phyloP scores from a whole-genome alignment of 1,284 basidiomycete species.

The Afroboletus lepidellus region DNA sequence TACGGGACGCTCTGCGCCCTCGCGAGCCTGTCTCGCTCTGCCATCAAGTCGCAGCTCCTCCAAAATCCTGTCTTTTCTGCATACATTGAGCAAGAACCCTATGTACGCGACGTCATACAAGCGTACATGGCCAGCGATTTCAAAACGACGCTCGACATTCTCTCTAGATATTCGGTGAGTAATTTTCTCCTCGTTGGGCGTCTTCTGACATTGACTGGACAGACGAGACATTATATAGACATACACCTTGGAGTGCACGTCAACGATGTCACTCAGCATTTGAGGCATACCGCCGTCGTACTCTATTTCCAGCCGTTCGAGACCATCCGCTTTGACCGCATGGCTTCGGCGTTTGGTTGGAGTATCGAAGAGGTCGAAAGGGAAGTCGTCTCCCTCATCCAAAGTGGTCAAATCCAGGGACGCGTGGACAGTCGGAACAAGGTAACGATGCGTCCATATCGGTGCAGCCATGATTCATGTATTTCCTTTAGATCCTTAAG shows the following conservation, averaged over 20 bases:
- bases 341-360: conserved; percentile 85
- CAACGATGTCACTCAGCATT: conserved; percentile 52
- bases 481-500: conserved; percentile 57
- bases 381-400: conserved; percentile 72
- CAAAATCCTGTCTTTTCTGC: conserved; percentile 69
- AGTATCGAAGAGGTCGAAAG: conserved; percentile 63
- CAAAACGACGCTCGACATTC: conserved; percentile 71
- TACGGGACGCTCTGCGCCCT: conserved; percentile 82
- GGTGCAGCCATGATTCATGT: neutral
- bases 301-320: conserved; percentile 85
- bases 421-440: conserved; percentile 81
- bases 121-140: conserved; percentile 83
- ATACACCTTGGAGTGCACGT: conserved; percentile 72
- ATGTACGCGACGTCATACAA: conserved; percentile 78
- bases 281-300: conserved; percentile 73
- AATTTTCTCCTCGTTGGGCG: neutral
- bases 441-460: conserved; percentile 37
- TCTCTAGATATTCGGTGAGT: conserved; percentile 71
- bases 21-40: conserved; percentile 65
- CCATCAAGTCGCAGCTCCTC: conserved; percentile 68
- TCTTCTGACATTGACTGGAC: conserved; percentile 1
- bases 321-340: conserved; percentile 74
- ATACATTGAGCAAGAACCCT: conserved; percentile 85
- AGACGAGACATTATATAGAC: conserved; percentile 77
- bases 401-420: conserved; percentile 70